These are phyloP conservation scores for Byssoonygena ceratinophila DNA, from an alignment of 2,329 filamentous ascomycete genomes.

Conservation along the genomic window DNA sequence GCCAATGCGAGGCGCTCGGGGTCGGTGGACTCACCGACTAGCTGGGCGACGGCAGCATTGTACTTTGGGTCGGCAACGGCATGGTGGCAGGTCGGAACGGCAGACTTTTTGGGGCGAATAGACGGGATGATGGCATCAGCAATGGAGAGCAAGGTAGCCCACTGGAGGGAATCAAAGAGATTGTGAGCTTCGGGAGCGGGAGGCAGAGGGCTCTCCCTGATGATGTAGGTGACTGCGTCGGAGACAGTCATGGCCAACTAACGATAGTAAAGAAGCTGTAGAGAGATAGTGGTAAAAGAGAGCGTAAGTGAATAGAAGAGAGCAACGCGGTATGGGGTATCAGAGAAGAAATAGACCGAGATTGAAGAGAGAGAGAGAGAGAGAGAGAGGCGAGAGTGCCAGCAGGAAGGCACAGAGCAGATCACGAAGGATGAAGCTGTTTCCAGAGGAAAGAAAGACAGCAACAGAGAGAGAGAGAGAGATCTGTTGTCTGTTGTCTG, in stretches of 20 bases:
- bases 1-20: constrained; percentile 30
- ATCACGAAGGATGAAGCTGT: too few relatives aligned
- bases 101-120: constrained; percentile 34
- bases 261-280: too few relatives aligned
- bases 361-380: background rate
- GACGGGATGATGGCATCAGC: constrained; percentile 49
- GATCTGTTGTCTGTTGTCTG: too few relatives aligned
- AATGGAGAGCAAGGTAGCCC: constrained; percentile 48
- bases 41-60: constrained; percentile 27
- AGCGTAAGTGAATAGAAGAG: too few relatives aligned
- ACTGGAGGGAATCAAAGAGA: constrained; percentile 46
- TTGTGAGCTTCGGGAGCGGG: constrained; percentile 37
- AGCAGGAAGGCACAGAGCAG: background rate
- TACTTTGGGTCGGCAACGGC: constrained; percentile 34
- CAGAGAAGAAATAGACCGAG: background rate
- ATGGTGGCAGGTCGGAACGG: constrained; percentile 29
- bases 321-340: background rate
- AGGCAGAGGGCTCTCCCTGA: constrained; percentile 38
- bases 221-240: constrained; percentile 20
- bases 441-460: too few relatives aligned
- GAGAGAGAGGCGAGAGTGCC: background rate
- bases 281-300: too few relatives aligned
- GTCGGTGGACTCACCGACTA: constrained; percentile 22
- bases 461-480: too few relatives aligned
- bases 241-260: background rate